Evolutionary conservation across 352 stramenopile genomes (phyloP), one percentile per base, ranked within the genome.

Genomic region (Phytophthora hybrid): DNA sequence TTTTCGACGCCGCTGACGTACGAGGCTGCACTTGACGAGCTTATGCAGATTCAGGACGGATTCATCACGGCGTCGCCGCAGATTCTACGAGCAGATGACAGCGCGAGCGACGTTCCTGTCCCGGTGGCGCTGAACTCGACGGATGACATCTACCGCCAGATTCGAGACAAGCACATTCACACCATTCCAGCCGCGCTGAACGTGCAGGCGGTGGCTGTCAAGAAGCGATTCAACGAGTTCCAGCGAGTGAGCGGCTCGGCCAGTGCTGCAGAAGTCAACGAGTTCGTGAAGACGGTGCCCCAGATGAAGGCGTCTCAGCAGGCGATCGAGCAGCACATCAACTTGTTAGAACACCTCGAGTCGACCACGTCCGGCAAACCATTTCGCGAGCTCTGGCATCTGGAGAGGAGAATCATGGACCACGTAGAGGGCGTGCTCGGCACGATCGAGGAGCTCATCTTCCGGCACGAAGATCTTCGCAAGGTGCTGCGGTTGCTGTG

Each of bases 401-500:
- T 93, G 47, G 88, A 95, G 56, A 83, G 84, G 53, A 78, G 81
- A 10, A 91, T 94, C 54, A 81, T 94, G 79, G 85, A 94, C 37
- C 39, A 75, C 5, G 75, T 69, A 1, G 77, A 83, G 11, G 71
- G 77, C 26, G 56, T 72, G 1, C 58, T 89, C 0, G 73, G 85
- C 14, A 73, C 69, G 9, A 83, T 93, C n/a, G 63, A 91, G 65
- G 79, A 91, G 2, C 78, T 90, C 63, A 82, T 95, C 44, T 86
- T 83, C 49, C 80, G 77, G 0, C 76, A 95, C 47, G 78, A 88
- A 31, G 67, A 87, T 4, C 63, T 92, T 31, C 44, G 76, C 2
- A 84, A 81, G 29, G 81, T 94, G 1, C 55, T 96, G 4, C 82
- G 87, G 3, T 31, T 94, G n/a, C 58, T 93, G 0, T 94, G 85